Evolutionary conservation across 116 monocot species (phyloP).

Genomic region (Phalaenopsis hybrid): DNA sequence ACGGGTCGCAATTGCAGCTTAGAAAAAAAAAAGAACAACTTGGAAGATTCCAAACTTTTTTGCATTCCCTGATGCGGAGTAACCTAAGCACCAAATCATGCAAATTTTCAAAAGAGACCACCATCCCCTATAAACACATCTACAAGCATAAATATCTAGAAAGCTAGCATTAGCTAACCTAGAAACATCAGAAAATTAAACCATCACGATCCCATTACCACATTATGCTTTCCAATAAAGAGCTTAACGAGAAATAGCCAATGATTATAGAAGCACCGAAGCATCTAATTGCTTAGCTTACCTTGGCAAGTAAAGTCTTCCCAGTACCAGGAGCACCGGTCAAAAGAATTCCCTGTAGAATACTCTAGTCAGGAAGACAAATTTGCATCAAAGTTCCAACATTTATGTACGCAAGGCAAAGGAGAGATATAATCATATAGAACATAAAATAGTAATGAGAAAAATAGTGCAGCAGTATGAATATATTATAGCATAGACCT

Average conservation of each 20-base stretch:
- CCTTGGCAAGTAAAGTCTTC: slow-evolving; percentile 98
- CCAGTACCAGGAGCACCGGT: slow-evolving; percentile 98
- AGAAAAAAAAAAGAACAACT: background rate
- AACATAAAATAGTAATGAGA: background rate
- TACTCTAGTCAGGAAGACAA: slow-evolving; percentile 6
- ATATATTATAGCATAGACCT: background rate
- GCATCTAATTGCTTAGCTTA: slow-evolving; percentile 10
- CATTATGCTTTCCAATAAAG: background rate
- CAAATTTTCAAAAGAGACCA: background rate
- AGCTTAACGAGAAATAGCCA: background rate
- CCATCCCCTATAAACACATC: background rate
- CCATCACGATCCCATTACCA: background rate
- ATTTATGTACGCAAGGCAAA: background rate
- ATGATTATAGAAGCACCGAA: background rate
- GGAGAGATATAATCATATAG: background rate
- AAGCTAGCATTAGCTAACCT: background rate
- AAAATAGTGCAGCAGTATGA: background rate
- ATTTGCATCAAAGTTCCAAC: background rate
- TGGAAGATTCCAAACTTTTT: background rate
- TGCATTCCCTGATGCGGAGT: background rate
- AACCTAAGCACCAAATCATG: background rate
- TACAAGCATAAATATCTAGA: background rate
- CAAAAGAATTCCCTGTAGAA: slow-evolving; percentile 88
- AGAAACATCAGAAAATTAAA: background rate
- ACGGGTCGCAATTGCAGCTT: background rate